phyloP scores from a whole-genome alignment of 2,329 filamentous ascomycete genomes.

The Aspergillus chevalieri region DNA sequence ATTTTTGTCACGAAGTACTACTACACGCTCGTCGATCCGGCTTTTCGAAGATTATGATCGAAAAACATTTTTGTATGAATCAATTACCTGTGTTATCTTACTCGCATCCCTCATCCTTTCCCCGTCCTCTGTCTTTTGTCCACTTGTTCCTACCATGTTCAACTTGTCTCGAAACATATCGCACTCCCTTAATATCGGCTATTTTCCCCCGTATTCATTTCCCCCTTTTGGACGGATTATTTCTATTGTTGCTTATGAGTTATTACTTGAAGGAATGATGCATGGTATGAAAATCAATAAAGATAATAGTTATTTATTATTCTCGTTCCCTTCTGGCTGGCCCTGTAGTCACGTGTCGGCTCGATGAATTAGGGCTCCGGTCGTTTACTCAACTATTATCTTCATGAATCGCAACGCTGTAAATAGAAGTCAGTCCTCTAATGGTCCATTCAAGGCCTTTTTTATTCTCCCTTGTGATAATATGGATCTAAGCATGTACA shows the following conservation, averaged over 20 bases:
- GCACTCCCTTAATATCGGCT: conserved; percentile 5
- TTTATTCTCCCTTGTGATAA: too few relatives aligned
- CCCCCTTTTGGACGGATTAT: conserved; percentile 8
- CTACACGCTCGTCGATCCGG: conserved; percentile 6
- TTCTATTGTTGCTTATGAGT: conserved; percentile 17
- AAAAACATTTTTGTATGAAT: conserved; percentile 6
- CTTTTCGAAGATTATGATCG: conserved; percentile 8
- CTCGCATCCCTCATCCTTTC: neutral
- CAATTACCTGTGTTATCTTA: conserved; percentile 4
- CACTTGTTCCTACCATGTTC: conserved; percentile 3
- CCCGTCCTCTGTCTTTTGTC: neutral
- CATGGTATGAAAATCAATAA: too few relatives aligned
- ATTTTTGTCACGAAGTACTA: conserved; percentile 13
- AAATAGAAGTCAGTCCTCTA: conserved; percentile 11
- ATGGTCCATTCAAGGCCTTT: neutral
- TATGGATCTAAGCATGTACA: too few relatives aligned
- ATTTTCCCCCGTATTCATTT: too few relatives aligned
- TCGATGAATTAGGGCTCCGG: too few relatives aligned
- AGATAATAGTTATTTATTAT: too few relatives aligned
- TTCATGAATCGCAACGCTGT: conserved; percentile 3
- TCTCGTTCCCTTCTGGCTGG: too few relatives aligned
- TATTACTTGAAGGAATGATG: conserved; percentile 10
- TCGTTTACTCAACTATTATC: too few relatives aligned
- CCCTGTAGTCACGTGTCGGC: too few relatives aligned
- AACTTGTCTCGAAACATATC: conserved; percentile 6